phyloP scores from a whole-genome alignment of 208 protist genomes.

The Sergeia podlipaevii region DNA sequence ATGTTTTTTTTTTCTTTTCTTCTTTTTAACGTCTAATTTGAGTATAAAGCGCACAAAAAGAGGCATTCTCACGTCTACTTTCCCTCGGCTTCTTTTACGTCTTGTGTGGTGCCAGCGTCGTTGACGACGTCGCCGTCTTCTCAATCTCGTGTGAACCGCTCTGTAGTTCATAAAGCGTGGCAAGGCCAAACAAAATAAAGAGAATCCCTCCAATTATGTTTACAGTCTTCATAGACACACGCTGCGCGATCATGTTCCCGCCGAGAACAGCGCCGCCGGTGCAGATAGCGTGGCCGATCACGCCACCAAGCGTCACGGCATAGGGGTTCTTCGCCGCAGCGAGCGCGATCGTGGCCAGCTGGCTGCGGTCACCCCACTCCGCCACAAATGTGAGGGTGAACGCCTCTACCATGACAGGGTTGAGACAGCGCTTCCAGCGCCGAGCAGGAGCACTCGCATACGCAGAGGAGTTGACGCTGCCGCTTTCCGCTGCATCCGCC shows the following conservation, averaged over 20 bases:
- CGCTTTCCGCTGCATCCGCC: constrained; percentile 58
- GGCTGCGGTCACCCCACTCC: constrained; percentile 97
- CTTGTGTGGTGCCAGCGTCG: not conserved
- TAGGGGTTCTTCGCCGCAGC: constrained; percentile 90
- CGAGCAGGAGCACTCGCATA: constrained; percentile 41
- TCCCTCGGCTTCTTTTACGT: not conserved
- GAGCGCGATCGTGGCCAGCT: constrained; percentile 95
- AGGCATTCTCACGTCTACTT: no score
- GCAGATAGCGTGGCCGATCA: constrained; percentile 93
- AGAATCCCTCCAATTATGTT: constrained; percentile 77
- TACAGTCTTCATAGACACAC: constrained; percentile 73
- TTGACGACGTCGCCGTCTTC: not conserved
- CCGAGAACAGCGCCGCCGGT: constrained; percentile 92
- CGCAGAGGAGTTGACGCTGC: constrained; percentile 25
- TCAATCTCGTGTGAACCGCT: constrained; percentile 25
- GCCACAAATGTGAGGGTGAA: constrained; percentile 96
- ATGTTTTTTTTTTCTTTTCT: not conserved
- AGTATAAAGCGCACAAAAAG: no score
- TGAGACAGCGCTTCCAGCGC: constrained; percentile 48
- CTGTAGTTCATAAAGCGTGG: constrained; percentile 58
- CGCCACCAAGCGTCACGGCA: constrained; percentile 91
- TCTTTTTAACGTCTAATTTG: constrained; percentile 8
- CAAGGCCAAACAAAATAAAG: constrained; percentile 75
- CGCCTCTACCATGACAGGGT: constrained; percentile 85
- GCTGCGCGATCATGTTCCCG: constrained; percentile 77